These are phyloP conservation scores for Alternaria rosae DNA, from an alignment of 2,329 filamentous ascomycete genomes.

Conservation along the genomic window DNA sequence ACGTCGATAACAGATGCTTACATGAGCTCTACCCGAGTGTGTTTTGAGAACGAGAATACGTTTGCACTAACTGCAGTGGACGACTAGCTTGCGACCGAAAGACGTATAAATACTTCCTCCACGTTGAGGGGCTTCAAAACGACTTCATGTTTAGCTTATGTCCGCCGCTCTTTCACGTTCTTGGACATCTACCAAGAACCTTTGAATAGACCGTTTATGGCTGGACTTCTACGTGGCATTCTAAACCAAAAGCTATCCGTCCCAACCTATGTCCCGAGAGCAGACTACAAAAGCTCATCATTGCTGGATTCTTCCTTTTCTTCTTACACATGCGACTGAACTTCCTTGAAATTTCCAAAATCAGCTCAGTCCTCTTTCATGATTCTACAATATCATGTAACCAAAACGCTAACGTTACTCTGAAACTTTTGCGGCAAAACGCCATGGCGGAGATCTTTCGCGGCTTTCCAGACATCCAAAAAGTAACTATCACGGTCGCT, in stretches of 20 bases:
- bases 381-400: neutral
- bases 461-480: neutral
- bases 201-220: rapidly evolving
- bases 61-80: neutral
- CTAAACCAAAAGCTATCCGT: neutral
- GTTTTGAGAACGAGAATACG: neutral
- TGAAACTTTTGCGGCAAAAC: neutral
- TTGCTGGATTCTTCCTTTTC: neutral
- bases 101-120: neutral
- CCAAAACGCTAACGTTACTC: neutral
- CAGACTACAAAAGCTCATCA: neutral
- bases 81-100: neutral
- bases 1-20: rapidly evolving
- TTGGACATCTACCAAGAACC: neutral
- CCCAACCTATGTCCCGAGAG: neutral
- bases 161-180: neutral
- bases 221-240: neutral
- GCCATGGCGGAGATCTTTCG: neutral
- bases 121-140: no score
- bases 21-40: rapidly evolving
- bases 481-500: no score
- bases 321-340: neutral
- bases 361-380: no score
- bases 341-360: neutral
- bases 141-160: no score